phyloP scores from a whole-genome alignment of 148 eudicot genomes.

The Polygonum aviculare region DNA sequence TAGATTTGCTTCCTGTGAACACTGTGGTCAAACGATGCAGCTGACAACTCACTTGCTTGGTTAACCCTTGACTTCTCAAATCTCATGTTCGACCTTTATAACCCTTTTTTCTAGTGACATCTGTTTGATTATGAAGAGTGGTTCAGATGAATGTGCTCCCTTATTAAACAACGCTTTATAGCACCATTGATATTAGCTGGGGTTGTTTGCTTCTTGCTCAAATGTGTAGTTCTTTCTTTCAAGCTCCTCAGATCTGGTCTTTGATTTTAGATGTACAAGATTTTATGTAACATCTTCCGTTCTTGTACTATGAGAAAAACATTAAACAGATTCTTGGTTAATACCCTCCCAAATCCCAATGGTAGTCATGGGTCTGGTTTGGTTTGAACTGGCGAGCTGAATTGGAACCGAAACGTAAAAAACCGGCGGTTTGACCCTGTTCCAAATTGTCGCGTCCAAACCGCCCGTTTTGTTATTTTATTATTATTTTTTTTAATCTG shows the following conservation, averaged over 20 bases:
- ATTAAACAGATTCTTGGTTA: too few species aligned
- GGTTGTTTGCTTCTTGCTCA: background rate
- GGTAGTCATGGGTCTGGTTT: too few species aligned
- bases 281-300: background rate
- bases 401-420: too few species aligned
- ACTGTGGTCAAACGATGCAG: background rate
- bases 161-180: background rate
- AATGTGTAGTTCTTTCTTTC: too few species aligned
- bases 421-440: too few species aligned
- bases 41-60: background rate
- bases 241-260: background rate
- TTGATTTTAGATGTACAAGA: background rate
- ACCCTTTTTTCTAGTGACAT: background rate
- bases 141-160: background rate
- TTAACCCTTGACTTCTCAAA: background rate
- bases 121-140: background rate
- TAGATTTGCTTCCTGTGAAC: conserved; percentile 20
- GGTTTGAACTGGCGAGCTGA: too few species aligned
- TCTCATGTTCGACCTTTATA: background rate
- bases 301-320: background rate
- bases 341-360: too few species aligned
- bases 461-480: too few species aligned
- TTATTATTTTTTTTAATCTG: too few species aligned
- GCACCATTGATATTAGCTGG: background rate
- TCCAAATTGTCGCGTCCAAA: too few species aligned